Evolutionary conservation across 805 yeast genomes (phyloP).

Genomic region (Ogataea allantospora): DNA sequence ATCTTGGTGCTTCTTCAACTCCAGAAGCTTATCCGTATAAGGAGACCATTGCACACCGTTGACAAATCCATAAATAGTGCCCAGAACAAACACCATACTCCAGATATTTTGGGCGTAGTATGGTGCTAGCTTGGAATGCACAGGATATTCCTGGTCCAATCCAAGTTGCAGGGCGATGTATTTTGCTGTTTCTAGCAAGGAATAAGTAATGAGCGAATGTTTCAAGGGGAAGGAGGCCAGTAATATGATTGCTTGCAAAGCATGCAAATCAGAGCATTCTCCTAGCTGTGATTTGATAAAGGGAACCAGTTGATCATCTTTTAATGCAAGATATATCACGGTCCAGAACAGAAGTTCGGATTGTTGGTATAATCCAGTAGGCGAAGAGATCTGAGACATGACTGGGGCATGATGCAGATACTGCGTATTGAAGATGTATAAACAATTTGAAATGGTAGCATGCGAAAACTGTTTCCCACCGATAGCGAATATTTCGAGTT

Average conservation of each 20-base stretch:
- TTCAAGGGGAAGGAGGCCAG: constrained; percentile 29
- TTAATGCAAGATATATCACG: constrained; percentile 24
- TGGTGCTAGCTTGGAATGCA: constrained; percentile 14
- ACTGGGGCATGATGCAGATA: constrained; percentile 27
- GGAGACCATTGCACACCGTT: constrained; percentile 30
- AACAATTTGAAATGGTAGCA: constrained; percentile 14
- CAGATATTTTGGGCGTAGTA: constrained; percentile 25
- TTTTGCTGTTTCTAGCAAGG: constrained; percentile 26
- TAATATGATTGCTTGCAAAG: constrained; percentile 27
- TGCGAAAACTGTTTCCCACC: constrained; percentile 8
- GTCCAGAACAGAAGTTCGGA: constrained; percentile 35
- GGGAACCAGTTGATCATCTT: constrained; percentile 17
- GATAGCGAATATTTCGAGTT: constrained; percentile 5
- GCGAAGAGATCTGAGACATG: constrained; percentile 24
- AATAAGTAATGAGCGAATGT: constrained; percentile 17
- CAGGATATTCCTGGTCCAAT: constrained; percentile 16
- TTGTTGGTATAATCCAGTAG: constrained; percentile 18
- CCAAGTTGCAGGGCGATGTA: constrained; percentile 24
- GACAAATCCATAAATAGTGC: constrained; percentile 27
- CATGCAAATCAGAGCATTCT: constrained; percentile 13
- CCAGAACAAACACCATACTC: constrained; percentile 29
- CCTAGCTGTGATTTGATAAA: constrained; percentile 20
- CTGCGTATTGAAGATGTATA: constrained; percentile 22
- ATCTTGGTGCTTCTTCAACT: constrained; percentile 15
- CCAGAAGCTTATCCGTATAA: constrained; percentile 19